These are phyloP conservation scores for Tolypocladium amazonense DNA, from an alignment of 2,329 filamentous ascomycete species.

Conservation along the genomic window DNA sequence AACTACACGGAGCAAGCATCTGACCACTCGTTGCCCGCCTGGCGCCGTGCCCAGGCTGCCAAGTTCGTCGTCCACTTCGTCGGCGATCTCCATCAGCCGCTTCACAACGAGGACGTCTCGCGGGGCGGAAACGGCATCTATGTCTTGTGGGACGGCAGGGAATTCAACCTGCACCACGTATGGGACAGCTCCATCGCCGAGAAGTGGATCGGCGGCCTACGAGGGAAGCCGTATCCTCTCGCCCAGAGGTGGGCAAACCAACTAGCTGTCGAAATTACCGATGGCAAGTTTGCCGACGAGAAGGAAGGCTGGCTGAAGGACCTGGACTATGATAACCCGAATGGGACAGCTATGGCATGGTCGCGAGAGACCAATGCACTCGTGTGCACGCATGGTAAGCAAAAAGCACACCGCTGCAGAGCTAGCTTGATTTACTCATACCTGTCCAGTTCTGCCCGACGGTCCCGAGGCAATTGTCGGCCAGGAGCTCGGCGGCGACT, in stretches of 20 bases:
- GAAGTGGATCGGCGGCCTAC: slow-evolving; percentile 47
- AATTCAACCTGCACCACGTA: slow-evolving; percentile 58
- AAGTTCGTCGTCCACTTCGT: slow-evolving; percentile 61
- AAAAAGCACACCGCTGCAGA: neutral
- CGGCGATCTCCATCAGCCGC: slow-evolving; percentile 59
- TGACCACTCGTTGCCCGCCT: slow-evolving; percentile 30
- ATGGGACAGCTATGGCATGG: slow-evolving; percentile 50
- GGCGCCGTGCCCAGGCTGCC: slow-evolving; percentile 45
- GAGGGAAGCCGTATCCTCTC: slow-evolving; percentile 35
- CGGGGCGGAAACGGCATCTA: slow-evolving; percentile 58
- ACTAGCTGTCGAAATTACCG: slow-evolving; percentile 42
- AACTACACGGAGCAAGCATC: slow-evolving; percentile 50
- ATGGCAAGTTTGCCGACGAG: slow-evolving; percentile 41
- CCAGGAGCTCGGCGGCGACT: slow-evolving; percentile 50
- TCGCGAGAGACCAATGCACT: slow-evolving; percentile 51
- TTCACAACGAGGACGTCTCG: slow-evolving; percentile 54
- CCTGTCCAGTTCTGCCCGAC: slow-evolving; percentile 44
- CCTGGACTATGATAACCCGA: slow-evolving; percentile 42
- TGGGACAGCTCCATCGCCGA: slow-evolving; percentile 65
- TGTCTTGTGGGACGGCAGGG: slow-evolving; percentile 47
- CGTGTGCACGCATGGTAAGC: slow-evolving; percentile 50
- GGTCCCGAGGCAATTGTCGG: slow-evolving; percentile 46
- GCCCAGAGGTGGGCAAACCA: slow-evolving; percentile 46
- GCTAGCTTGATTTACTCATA: neutral
- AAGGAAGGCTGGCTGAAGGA: slow-evolving; percentile 45